Conservation (phyloP, 257 asterid species). For the Salvia hispanica region DNA sequence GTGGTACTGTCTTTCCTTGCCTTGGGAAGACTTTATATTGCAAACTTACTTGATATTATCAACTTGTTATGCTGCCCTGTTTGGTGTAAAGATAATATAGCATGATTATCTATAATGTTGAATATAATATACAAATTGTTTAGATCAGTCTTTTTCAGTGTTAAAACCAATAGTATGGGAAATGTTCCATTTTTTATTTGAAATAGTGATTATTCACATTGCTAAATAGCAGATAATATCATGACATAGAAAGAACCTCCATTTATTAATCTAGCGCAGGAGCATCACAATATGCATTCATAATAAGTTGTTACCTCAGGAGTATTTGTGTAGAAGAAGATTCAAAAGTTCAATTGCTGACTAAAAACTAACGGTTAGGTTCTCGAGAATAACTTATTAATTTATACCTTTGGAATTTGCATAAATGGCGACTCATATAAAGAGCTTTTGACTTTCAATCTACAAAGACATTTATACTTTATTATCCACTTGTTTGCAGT, state of each 20-base stretch:
- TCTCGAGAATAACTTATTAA: not conserved
- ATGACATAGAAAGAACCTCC: not conserved
- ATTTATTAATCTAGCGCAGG: not conserved
- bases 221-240: not conserved
- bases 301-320: not conserved
- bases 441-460: conserved; percentile 23
- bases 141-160: not conserved
- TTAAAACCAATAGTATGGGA: conserved; percentile 2
- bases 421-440: not conserved
- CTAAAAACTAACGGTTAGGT: conserved; percentile 1
- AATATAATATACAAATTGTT: not conserved
- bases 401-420: not conserved
- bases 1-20: conserved; percentile 11
- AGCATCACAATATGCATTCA: not conserved
- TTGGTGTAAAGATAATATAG: not conserved
- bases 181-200: not conserved
- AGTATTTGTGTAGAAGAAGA: conserved; percentile 3
- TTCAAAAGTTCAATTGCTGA: not conserved
- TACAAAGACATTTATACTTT: not conserved
- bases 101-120: not conserved
- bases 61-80: not conserved
- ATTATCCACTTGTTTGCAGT: not conserved
- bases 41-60: conserved; percentile 9
- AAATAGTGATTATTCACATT: not conserved
- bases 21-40: conserved; percentile 17